Base-by-base conservation (phyloP, 2,329 filamentous ascomycete species). In the Ceratocystis colombiana region DNA sequence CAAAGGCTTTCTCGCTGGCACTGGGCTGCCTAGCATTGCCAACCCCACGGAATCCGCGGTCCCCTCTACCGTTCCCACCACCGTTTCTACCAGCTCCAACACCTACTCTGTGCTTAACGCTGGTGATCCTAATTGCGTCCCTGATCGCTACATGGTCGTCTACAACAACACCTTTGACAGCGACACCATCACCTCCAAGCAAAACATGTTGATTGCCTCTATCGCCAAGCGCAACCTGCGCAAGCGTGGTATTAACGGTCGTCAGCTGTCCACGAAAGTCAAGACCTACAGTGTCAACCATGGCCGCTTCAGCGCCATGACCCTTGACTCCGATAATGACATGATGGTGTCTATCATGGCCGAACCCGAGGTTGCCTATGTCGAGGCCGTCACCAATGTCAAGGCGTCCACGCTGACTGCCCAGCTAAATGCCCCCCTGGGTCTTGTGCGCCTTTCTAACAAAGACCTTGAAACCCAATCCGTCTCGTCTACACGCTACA, bases 71-170 rank as follows among this genome's bases (percentile, higher is more conserved):
- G 66, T 69, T 30, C 69, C 71, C 57, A 68, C 72, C 66, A 64
- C 70, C 15, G 48, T 46, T 57, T 46, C 72, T 15, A 68, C 68
- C 65, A 73, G 74, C 66, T 69, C 79, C 41, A 76, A 76, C 46
- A 57, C 25, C 15, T 71, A 81, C 15, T 78, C 79, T 70, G 74
- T 85, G 71, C 73, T 75, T 71, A 86, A 85, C 72, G 72, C 77
- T 1, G 73, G 78, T 41, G 78, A 78, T 65, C 70, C 70, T 8
- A 75, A 83, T 70, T 73, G 80, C 67, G 79, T 86, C 61, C 75
- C 80, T 45, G 80, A 82, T 75, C 77, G 78, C 62, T 88, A 85
- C 74, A 86, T 88, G 69, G 83, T 87, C 65, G 83, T 87, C 67
- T 87, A 85, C 77, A 83, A 86, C 73, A 77, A 76, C 69, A 79